These are phyloP conservation scores for Alternaria burnsii DNA, from an alignment of 2,329 filamentous ascomycete species.

Conservation along the genomic window DNA sequence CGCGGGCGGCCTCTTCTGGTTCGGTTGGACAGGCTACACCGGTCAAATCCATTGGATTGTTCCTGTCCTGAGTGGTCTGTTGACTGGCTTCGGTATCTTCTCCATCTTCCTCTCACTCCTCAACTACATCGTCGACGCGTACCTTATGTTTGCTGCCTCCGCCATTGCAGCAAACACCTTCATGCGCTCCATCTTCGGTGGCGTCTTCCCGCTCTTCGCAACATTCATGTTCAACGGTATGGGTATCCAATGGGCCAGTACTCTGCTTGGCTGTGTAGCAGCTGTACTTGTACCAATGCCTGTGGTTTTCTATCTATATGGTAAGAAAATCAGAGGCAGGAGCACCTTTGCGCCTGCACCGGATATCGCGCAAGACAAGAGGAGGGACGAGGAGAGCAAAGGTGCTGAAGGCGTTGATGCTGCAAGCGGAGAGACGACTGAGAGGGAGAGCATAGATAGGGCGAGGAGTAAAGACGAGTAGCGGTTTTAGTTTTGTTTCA, in stretches of 20 bases:
- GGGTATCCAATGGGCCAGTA: slow-evolving; percentile 59
- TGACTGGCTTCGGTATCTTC: slow-evolving; percentile 66
- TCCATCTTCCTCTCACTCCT: slow-evolving; percentile 66
- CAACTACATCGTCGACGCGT: slow-evolving; percentile 68
- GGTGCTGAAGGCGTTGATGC: slow-evolving; percentile 15
- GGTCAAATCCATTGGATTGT: slow-evolving; percentile 53
- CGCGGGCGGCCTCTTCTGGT: slow-evolving; percentile 48
- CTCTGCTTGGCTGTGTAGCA: slow-evolving; percentile 56
- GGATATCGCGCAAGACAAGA: slow-evolving; percentile 49
- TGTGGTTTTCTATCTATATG: slow-evolving; percentile 55
- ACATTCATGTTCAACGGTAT: slow-evolving; percentile 65
- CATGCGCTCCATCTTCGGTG: slow-evolving; percentile 60
- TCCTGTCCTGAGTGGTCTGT: slow-evolving; percentile 57
- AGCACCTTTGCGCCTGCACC: slow-evolving; percentile 55
- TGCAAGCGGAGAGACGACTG: slow-evolving; percentile 17
- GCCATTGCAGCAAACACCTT: slow-evolving; percentile 66
- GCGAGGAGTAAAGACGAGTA: slow-evolving; percentile 27
- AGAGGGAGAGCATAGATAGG: slow-evolving; percentile 12
- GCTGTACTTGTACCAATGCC: slow-evolving; percentile 55
- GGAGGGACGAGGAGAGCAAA: slow-evolving; percentile 45
- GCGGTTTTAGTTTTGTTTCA: not conserved
- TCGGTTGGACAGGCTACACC: slow-evolving; percentile 55
- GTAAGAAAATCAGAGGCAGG: slow-evolving; percentile 54
- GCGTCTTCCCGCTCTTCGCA: slow-evolving; percentile 63
- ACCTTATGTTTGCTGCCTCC: slow-evolving; percentile 64